Base-by-base conservation (phyloP, 2,329 filamentous ascomycete species). In the Cercospora zeae-maydis region DNA sequence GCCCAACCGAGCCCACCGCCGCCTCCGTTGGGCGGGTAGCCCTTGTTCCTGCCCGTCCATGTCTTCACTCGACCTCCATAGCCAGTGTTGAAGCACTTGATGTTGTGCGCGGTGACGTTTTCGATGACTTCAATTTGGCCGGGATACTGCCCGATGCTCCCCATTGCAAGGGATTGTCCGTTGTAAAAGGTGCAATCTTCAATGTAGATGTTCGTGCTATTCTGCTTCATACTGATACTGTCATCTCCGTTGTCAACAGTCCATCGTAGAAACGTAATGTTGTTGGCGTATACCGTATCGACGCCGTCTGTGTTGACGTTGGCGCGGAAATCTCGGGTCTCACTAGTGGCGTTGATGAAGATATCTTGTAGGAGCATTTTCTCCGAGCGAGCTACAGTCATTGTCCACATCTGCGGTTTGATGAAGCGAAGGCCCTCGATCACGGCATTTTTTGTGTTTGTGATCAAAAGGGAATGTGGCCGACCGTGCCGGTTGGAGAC, bases 21-120 rank as follows among this genome's bases (percentile, higher is more conserved):
- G 1, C 83, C 84, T 14, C 84, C 84, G 66, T 87, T 86, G 1
- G 83, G 84, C 1, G 82, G 82, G 56, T 79, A 82, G n/a, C 82
- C 67, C 16, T 68, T 65, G 10, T 65, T 76, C 9, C 80, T 72
- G 16, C 81, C 82, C 0, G 82, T 83, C 84, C 84, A 86, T 0
- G 83, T 86, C 75, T 87, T 86, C 63, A 86, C 63, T 52, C 65
- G 59, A 9, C 55, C 68, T 19, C 59, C 67, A 39, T 64, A 63
- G n/a, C 47, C 57, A 10, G 62, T 65, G 39, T 68, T 63, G 56
- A 58, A 34, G 21, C 52, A 65, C 52, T 42, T 36, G 58, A 84
- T 77, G 66, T 85, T 82, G 11, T 76, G 75, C 1, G 78, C 82
- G 3, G 74, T 76, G 34, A 86, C 75, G 59, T 80, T 78, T 67